Percentiles rank a stretch among this genome's conserved stretches.
Conservation (phyloP, 768 basidiomycete genomes). For the Tremella yokohamensis region DNA sequence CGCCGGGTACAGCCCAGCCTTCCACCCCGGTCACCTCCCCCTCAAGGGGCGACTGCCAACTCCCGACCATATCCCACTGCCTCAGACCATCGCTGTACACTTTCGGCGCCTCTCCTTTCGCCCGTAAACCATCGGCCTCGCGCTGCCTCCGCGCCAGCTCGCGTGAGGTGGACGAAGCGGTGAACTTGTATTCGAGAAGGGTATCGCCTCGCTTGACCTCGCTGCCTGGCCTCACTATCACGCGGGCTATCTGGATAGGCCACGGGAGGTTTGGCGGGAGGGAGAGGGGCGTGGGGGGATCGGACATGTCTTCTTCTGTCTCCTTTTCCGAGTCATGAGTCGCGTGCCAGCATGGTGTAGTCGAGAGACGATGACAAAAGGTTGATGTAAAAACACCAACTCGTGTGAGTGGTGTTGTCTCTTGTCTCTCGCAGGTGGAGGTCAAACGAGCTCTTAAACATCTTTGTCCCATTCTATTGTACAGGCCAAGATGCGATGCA, state of each 20-base stretch:
- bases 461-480: too few species aligned
- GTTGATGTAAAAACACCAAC: neutral
- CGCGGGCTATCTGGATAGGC: conserved; percentile 74
- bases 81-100: conserved; percentile 15
- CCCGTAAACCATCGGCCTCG: neutral
- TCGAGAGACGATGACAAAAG: neutral
- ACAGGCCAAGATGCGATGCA: too few species aligned
- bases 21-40: conserved; percentile 71
- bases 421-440: neutral
- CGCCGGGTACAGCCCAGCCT: conserved; percentile 24
- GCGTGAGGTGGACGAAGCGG: conserved; percentile 53
- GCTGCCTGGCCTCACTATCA: conserved; percentile 57
- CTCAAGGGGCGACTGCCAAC: conserved; percentile 84
- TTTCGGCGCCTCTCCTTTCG: too few species aligned
- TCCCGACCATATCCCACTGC: conserved; percentile 75
- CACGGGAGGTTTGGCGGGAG: conserved; percentile 76
- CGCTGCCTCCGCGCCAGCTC: conserved; percentile 48
- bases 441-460: too few species aligned
- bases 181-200: conserved; percentile 72
- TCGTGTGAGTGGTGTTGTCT: neutral
- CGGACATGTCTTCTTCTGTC: conserved; percentile 27
- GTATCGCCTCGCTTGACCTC: conserved; percentile 67
- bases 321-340: neutral
- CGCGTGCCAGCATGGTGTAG: neutral
- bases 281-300: conserved; percentile 62